These are phyloP conservation scores for Magnusiomyces suaveolens DNA, from an alignment of 1,139 yeast genomes.

Conservation along the genomic window DNA sequence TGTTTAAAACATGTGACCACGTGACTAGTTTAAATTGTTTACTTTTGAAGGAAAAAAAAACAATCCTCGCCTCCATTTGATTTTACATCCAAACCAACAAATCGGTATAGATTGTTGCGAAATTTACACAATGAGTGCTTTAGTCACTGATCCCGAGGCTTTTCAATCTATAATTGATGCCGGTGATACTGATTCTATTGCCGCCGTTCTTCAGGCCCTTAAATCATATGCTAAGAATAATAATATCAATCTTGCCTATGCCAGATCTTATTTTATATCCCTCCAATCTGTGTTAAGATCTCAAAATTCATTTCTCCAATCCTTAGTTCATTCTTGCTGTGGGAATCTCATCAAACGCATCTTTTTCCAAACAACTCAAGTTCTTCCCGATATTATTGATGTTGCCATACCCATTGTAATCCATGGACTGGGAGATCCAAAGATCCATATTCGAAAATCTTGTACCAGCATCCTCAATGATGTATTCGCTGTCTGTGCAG, in stretches of 20 bases:
- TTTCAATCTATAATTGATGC: neutral
- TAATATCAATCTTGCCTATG: too few relatives aligned
- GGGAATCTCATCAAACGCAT: constrained; percentile 71
- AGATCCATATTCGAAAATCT: constrained; percentile 37
- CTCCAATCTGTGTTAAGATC: too few relatives aligned
- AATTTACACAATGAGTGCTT: neutral
- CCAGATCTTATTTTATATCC: too few relatives aligned
- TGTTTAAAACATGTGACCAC: too few relatives aligned
- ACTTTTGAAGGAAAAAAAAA: too few relatives aligned
- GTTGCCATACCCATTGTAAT: constrained; percentile 51
- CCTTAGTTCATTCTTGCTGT: constrained; percentile 52
- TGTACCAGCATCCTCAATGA: constrained; percentile 54
- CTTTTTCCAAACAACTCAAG: constrained; percentile 57
- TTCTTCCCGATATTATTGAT: constrained; percentile 42
- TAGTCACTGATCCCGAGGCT: neutral
- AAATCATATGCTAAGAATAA: neutral
- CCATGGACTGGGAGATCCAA: constrained; percentile 43
- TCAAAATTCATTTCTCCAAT: too few relatives aligned
- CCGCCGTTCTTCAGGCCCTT: neutral
- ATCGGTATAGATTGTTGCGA: too few relatives aligned
- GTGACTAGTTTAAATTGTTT: neutral
- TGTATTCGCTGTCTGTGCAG: constrained; percentile 56
- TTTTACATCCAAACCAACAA: too few relatives aligned
- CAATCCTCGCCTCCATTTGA: too few relatives aligned
- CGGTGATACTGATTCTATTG: neutral